A percentile compares a stretch with the other conserved stretches of the same genome.
These are phyloP conservation scores for Nannizzia gypsea DNA, from an alignment of 2,329 filamentous ascomycete genomes.

Conservation along the genomic window DNA sequence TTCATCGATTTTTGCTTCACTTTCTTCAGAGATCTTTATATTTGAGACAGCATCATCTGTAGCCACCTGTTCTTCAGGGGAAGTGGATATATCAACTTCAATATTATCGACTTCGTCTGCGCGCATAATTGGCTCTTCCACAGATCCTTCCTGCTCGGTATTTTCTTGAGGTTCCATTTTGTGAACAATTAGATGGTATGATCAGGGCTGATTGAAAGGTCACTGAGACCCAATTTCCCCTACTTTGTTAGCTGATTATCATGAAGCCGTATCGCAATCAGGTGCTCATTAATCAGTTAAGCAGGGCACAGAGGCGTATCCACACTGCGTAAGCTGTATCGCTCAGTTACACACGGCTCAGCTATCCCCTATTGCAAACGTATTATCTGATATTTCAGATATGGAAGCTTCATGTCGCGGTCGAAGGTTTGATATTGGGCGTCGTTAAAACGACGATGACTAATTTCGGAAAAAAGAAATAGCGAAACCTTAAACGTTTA, in stretches of 20 bases:
- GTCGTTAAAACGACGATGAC: neutral
- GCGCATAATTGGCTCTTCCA: slow-evolving; percentile 34
- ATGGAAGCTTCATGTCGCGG: neutral
- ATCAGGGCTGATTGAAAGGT: neutral
- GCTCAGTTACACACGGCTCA: neutral
- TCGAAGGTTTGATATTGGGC: neutral
- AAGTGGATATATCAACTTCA: slow-evolving; percentile 35
- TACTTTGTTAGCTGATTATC: neutral
- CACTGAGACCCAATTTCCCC: neutral
- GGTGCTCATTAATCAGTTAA: neutral
- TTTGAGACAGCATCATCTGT: slow-evolving; percentile 30
- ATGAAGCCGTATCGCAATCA: neutral
- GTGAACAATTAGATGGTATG: neutral
- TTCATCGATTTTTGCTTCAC: slow-evolving; percentile 11
- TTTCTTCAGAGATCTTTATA: slow-evolving; percentile 18
- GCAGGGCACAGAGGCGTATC: neutral
- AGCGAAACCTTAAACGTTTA: neutral
- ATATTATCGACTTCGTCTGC: slow-evolving; percentile 41
- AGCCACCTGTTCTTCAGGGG: slow-evolving; percentile 35
- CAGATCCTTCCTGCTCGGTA: slow-evolving; percentile 4
- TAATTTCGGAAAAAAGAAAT: neutral
- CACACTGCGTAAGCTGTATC: neutral
- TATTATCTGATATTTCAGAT: neutral
- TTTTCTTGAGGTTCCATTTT: neutral
- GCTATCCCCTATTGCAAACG: neutral